These are phyloP conservation scores for Trypanosoma scelopori DNA, from an alignment of 208 protist genomes.

Conservation along the genomic window DNA sequence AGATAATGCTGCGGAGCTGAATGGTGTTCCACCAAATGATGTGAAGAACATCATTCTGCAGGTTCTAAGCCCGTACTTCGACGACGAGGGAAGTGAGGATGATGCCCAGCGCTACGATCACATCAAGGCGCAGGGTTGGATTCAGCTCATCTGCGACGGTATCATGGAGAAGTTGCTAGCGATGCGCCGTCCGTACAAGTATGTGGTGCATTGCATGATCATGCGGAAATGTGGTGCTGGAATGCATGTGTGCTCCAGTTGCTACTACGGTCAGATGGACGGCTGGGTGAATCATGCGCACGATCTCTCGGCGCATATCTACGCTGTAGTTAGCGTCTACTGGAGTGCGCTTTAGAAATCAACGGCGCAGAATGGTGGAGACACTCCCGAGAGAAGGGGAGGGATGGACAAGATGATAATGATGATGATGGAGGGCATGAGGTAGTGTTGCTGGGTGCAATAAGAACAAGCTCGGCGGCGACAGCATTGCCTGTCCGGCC, in stretches of 20 bases:
- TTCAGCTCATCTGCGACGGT: constrained; percentile 80
- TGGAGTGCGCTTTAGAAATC: constrained; percentile 72
- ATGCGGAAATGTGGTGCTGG: constrained; percentile 85
- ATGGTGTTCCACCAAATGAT: constrained; percentile 66
- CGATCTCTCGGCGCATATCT: constrained; percentile 82
- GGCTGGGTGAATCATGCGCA: constrained; percentile 85
- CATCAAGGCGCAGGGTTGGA: constrained; percentile 66
- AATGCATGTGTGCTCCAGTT: constrained; percentile 84
- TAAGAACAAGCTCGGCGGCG: no score
- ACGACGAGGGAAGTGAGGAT: constrained; percentile 72
- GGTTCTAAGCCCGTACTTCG: constrained; percentile 78
- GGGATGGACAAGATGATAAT: no score
- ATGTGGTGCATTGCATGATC: constrained; percentile 75
- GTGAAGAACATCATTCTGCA: constrained; percentile 91
- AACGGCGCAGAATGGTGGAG: background rate
- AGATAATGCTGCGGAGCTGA: constrained; percentile 32
- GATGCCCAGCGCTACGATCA: constrained; percentile 82
- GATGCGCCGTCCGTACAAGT: constrained; percentile 86
- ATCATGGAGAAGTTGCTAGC: constrained; percentile 79
- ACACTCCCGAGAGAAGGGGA: background rate
- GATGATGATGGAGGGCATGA: no score
- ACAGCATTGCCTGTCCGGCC: no score
- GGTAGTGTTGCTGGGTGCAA: no score
- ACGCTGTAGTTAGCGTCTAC: constrained; percentile 83
- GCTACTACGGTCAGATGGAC: constrained; percentile 75